Evolutionary conservation across 495 filamentous ascomycete species (phyloP).

Genomic region (Penicillium nucicola): DNA sequence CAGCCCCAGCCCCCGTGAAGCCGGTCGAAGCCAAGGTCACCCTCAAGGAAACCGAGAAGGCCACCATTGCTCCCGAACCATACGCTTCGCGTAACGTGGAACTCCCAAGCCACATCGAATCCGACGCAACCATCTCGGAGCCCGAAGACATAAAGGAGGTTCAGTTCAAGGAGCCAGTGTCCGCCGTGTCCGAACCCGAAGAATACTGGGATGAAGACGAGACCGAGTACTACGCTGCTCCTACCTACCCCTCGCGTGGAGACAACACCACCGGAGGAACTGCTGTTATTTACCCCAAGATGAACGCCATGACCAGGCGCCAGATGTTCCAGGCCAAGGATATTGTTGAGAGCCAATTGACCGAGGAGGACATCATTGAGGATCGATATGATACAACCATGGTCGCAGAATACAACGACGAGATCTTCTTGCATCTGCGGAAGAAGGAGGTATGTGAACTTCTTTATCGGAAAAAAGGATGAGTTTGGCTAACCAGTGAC

Average conservation of each 20-base stretch:
- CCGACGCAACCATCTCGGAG: conserved; percentile 14
- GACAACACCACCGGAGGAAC: conserved; percentile 79
- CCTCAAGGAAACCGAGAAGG: conserved; percentile 2
- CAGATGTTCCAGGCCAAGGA: conserved; percentile 69
- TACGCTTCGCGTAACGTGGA: neutral
- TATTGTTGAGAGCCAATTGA: conserved; percentile 59
- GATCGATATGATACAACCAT: conserved; percentile 94
- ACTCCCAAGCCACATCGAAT: neutral
- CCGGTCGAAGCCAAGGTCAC: conserved; percentile 7
- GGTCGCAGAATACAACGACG: conserved; percentile 94
- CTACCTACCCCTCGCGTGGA: conserved; percentile 67
- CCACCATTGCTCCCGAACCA: neutral
- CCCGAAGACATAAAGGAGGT: conserved; percentile 15
- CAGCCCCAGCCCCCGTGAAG: conserved; percentile 10
- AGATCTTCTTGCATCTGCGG: conserved; percentile 91
- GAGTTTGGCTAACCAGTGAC: conserved; percentile 15
- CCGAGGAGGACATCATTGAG: conserved; percentile 70
- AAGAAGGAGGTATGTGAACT: conserved; percentile 74
- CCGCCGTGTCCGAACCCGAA: conserved; percentile 55
- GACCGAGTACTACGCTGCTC: conserved; percentile 72
- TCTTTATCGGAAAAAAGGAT: neutral
- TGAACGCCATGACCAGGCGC: conserved; percentile 21
- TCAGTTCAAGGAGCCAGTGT: neutral
- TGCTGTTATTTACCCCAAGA: conserved; percentile 67
- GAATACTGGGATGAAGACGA: conserved; percentile 78